A percentile compares a stretch with the other conserved stretches of the same genome.
These are phyloP conservation scores for Helichrysum umbraculigerum DNA, from an alignment of 129 eudicot species.

Conservation along the genomic window DNA sequence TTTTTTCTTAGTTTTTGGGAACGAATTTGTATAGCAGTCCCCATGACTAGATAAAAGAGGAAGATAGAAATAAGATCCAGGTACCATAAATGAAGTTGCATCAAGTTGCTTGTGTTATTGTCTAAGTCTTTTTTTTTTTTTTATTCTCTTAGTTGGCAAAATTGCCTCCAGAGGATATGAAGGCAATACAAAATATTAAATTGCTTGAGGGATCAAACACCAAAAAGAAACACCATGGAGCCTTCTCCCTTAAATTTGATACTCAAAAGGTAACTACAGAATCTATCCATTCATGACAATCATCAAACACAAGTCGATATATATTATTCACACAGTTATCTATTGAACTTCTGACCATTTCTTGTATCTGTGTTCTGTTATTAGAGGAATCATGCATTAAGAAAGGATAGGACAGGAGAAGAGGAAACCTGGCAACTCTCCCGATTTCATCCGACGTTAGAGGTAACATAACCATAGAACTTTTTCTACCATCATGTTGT, in stretches of 20 bases:
- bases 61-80: no score
- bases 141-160: slow-evolving; percentile 73
- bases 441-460: slow-evolving; percentile 83
- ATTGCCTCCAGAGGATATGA: slow-evolving; percentile 66
- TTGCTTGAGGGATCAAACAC: slow-evolving; percentile 54
- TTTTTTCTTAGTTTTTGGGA: background rate
- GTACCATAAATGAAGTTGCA: background rate
- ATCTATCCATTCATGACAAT: background rate
- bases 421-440: slow-evolving; percentile 86
- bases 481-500: background rate
- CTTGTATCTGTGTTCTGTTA: slow-evolving; percentile 23
- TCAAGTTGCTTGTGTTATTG: slow-evolving; percentile 3
- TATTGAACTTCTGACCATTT: slow-evolving; percentile 17
- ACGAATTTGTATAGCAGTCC: background rate
- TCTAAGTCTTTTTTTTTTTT: background rate
- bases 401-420: slow-evolving; percentile 82
- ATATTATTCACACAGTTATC: background rate
- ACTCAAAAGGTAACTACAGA: slow-evolving; percentile 55
- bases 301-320: background rate
- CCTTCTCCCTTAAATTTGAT: slow-evolving; percentile 89
- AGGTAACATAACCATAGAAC: slow-evolving; percentile 47
- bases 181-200: slow-evolving; percentile 68
- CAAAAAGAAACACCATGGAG: slow-evolving; percentile 59
- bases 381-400: slow-evolving; percentile 68
- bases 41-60: background rate